Base-by-base conservation (phyloP, 2,329 filamentous ascomycete genomes). In the Sclerotinia minor region DNA sequence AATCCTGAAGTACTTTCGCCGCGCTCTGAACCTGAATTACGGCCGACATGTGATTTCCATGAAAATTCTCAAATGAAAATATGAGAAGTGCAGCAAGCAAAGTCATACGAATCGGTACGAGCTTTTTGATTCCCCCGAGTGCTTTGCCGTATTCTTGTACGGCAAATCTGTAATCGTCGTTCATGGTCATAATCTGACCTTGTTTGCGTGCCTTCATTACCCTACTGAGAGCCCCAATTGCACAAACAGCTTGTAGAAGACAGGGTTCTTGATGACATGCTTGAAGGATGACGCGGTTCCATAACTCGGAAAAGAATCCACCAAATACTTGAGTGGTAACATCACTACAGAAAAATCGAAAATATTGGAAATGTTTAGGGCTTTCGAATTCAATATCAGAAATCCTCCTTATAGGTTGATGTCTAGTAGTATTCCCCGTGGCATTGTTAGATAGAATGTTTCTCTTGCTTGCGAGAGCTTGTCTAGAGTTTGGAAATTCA, bases 81-180 rank as follows among this genome's bases (percentile, higher is more conserved):
- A 66, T 41, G 21, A 66, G 45, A 38, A 66, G 32, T 32, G 64
- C 29, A 8, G 64, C 54, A 29, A 66, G 19, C 17, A 66, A 52
- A 60, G 13, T 60, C 54, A 29, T 60, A 9, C 64, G 64, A 13
- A 66, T 66, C 3, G 54, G 54, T 59, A 41, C 44, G 21, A 49
- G 41, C 38, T 55, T 45, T 41, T 41, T 50, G 11, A 66, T 66
- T 13, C 64, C 64, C 5, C 26, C 47, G 11, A 66, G 41, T 32
- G 64, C 64, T 60, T 38, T 47, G 13, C 64, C 64, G 41, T 66
- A 66, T 60, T 66, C 64, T 26, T 32, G 54, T 26, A 60, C 15
- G 24, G 64, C 54, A 29, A 66, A 66, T 44, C 54, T 66, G 35
- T 66, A 66, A 41, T 66, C 53, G n/a, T 66, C 54, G n/a, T 66